Conservation (phyloP, 768 basidiomycete species). For the Sutorius australiensis region DNA sequence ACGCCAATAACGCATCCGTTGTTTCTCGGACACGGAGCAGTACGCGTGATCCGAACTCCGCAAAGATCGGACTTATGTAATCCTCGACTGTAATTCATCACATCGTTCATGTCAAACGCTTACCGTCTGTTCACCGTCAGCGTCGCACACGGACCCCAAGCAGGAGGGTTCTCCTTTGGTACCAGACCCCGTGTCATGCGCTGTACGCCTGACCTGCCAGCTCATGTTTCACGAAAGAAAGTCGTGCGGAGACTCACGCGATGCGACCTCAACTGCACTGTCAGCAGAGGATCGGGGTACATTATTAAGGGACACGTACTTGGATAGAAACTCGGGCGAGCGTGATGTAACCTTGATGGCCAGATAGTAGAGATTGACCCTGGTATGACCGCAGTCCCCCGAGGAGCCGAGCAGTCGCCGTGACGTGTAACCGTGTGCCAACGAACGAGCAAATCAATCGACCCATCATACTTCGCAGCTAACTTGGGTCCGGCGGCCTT, state of each 20-base stretch:
- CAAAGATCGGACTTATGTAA: slow-evolving; percentile 27
- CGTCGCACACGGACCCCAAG: neutral
- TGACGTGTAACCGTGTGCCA: slow-evolving; percentile 31
- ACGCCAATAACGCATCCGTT: slow-evolving; percentile 7
- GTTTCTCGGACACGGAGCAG: slow-evolving; percentile 14
- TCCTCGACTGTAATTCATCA: neutral
- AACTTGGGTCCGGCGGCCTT: slow-evolving; percentile 7
- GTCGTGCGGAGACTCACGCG: neutral
- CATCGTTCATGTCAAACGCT: neutral
- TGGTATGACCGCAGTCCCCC: slow-evolving; percentile 30
- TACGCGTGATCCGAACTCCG: slow-evolving; percentile 30
- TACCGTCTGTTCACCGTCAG: neutral
- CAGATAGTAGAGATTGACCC: slow-evolving; percentile 16
- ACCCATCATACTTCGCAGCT: slow-evolving; percentile 10
- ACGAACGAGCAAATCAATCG: slow-evolving; percentile 21
- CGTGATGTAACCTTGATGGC: slow-evolving; percentile 36
- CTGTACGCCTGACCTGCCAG: slow-evolving; percentile 1
- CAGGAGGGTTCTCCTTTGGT: slow-evolving; percentile 1
- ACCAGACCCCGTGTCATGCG: slow-evolving; percentile 3
- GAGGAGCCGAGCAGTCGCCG: slow-evolving; percentile 37
- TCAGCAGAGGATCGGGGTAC: slow-evolving; percentile 11
- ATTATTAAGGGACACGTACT: slow-evolving; percentile 8
- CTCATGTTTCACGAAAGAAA: slow-evolving; percentile 15
- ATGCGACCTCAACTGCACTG: slow-evolving; percentile 1
- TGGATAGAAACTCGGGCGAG: slow-evolving; percentile 6